Base-by-base conservation (phyloP, 164 flowering plant genomes). In the Platanus orientalis region DNA sequence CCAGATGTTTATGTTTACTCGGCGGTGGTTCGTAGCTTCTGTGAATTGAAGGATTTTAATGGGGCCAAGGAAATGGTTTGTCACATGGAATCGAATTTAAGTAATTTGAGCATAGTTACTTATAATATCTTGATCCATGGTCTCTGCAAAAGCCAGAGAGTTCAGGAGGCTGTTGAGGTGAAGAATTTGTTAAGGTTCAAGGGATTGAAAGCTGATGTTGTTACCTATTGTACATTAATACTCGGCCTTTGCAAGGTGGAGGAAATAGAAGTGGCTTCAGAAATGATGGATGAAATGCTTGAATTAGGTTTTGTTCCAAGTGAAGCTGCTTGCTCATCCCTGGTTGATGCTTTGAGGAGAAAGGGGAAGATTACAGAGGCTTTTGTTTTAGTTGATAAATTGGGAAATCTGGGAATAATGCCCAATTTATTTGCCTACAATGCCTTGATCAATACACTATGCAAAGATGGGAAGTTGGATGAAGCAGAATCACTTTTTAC, bases 91-190 rank as follows among this genome's bases (percentile, higher is more conserved):
- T 48, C 29, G 27, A 74, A 59, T 64, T 84, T 77, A 29, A 70
- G 79, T 61, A 72, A 66, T 4, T 67, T 80, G 66, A 85, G 73
- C 78, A 68, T 90, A 23, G 88, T 85, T 5, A 51, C 72, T 4
- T 87, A 85, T 68, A 93, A 93, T 80, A 82, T 81, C 58, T 69
- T 90, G 76, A 87, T 93, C 58, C 82, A 82, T 58, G 90, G 92
- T 14, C 79, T 92, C 20, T 92, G 95, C 69, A 89, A 78, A 76
- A 62, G 62, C 62, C 64, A 62, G 58, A 76, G 82, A 64, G 83
- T 68, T 47, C 57, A 44, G 62, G 90, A 90, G 73, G 98, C 94
- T 17, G 34, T 88, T 21, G 83, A 84, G 64, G 64, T 85, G 24
- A 93, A 90, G 85, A 81, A 78, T 56, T 60, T 7, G 23, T 67